Conservation (phyloP, 768 basidiomycete genomes). For the Lactarius hatsudake region DNA sequence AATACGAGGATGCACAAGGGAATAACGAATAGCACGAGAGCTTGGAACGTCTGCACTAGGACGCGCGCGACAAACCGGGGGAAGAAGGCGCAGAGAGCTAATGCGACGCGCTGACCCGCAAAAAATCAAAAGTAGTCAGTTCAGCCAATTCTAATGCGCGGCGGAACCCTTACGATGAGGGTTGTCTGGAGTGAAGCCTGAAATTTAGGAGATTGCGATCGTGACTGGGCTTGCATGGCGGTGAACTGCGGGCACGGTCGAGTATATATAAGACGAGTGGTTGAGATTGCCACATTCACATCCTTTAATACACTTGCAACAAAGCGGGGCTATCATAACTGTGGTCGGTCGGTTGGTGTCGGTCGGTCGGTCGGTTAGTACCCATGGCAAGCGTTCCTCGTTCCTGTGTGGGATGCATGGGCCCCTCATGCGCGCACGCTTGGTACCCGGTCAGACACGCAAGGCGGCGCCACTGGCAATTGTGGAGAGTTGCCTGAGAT, state of each 20-base stretch:
- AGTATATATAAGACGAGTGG: not conserved
- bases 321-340: not conserved
- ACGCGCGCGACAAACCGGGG: not conserved
- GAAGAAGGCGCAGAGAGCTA: not conserved
- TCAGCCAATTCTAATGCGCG: not conserved
- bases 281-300: not conserved
- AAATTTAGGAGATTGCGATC: not conserved
- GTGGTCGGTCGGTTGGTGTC: not conserved
- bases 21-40: constrained; percentile 7
- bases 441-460: not conserved
- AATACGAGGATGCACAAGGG: constrained; percentile 10
- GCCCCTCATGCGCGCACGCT: not conserved
- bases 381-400: not conserved
- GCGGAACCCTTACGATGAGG: constrained; percentile 7
- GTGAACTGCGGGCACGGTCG: not conserved
- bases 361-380: not conserved
- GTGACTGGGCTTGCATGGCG: not conserved
- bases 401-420: not conserved
- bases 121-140: constrained; percentile 3
- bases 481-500: not conserved
- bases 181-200: not conserved
- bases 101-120: not conserved
- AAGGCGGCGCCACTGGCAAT: not conserved
- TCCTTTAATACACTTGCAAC: not conserved
- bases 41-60: not conserved